These are phyloP conservation scores for Hypoxylon sp. DNA, from an alignment of 2,329 filamentous ascomycete species.

Conservation along the genomic window DNA sequence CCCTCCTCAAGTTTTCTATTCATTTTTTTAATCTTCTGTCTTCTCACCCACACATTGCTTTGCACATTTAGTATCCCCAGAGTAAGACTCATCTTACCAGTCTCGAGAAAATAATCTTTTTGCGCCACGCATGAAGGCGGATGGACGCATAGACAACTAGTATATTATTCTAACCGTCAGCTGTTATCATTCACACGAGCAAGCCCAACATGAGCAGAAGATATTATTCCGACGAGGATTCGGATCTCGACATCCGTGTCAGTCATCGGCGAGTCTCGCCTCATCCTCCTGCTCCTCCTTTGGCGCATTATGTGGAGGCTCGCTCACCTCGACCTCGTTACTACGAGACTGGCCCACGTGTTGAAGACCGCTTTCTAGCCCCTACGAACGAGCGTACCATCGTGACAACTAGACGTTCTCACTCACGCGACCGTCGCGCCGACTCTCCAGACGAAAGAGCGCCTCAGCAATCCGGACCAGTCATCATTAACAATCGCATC, in stretches of 20 bases:
- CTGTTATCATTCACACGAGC: background rate
- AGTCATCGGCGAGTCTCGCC: conserved; percentile 53
- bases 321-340: conserved; percentile 50
- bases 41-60: background rate
- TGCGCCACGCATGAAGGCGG: no score
- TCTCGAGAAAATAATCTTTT: background rate
- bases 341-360: conserved; percentile 48
- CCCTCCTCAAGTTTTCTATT: background rate
- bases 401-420: conserved; percentile 54
- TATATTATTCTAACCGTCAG: no score
- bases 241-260: conserved; percentile 63
- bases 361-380: conserved; percentile 51
- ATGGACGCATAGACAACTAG: no score
- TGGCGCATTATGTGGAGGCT: conserved; percentile 58
- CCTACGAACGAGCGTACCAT: conserved; percentile 58
- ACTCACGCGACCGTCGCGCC: conserved; percentile 57
- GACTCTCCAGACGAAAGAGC: conserved; percentile 48
- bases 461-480: conserved; percentile 50
- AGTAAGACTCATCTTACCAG: background rate
- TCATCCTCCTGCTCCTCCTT: conserved; percentile 38
- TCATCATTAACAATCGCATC: conserved; percentile 67
- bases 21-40: background rate
- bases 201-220: conserved; percentile 40
- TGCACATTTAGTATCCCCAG: background rate
- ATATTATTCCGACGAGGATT: conserved; percentile 60